Evolutionary conservation across 345 rosid genomes (phyloP).

Genomic region (Excoecaria cochinchinensis): DNA sequence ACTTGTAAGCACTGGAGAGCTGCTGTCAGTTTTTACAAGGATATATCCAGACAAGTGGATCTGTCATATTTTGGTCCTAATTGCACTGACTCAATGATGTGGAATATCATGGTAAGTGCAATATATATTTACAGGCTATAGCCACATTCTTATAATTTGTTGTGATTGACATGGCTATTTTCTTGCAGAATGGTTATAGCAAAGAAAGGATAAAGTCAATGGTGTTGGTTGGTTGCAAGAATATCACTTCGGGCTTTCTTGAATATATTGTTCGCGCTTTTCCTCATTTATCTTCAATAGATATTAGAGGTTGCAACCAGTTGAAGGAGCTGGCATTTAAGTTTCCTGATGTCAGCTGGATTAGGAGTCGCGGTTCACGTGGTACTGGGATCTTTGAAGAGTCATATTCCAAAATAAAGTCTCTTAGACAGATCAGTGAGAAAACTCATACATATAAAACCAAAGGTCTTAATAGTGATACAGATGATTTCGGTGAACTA

Average conservation of each 20-base stretch:
- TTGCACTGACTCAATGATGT: slow-evolving; percentile 63
- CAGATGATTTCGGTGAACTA: slow-evolving; percentile 87
- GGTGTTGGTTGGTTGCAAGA: slow-evolving; percentile 76
- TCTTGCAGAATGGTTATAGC: slow-evolving; percentile 76
- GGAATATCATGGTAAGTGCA: slow-evolving; percentile 66
- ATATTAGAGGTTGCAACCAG: slow-evolving; percentile 89
- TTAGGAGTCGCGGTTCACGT: slow-evolving; percentile 44
- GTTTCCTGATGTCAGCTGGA: slow-evolving; percentile 64
- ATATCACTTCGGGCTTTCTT: slow-evolving; percentile 56
- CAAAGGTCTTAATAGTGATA: slow-evolving; percentile 45
- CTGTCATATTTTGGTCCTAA: slow-evolving; percentile 67
- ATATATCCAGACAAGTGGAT: slow-evolving; percentile 70
- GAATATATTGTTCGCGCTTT: slow-evolving; percentile 64
- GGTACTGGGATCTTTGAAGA: slow-evolving; percentile 41
- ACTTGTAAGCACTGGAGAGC: slow-evolving; percentile 95
- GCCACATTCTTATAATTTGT: slow-evolving; percentile 5
- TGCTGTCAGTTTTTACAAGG: slow-evolving; percentile 69
- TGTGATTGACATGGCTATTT: slow-evolving; percentile 30
- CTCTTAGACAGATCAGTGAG: slow-evolving; percentile 64
- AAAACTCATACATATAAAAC: slow-evolving; percentile 38
- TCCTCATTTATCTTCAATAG: slow-evolving; percentile 64
- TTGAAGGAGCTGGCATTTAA: slow-evolving; percentile 55
- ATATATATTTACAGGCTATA: not conserved
- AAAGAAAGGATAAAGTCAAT: slow-evolving; percentile 67
- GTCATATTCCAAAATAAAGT: slow-evolving; percentile 52